These are phyloP conservation scores for Aspergillus sojae DNA, from an alignment of 2,329 filamentous ascomycete genomes.

Conservation along the genomic window DNA sequence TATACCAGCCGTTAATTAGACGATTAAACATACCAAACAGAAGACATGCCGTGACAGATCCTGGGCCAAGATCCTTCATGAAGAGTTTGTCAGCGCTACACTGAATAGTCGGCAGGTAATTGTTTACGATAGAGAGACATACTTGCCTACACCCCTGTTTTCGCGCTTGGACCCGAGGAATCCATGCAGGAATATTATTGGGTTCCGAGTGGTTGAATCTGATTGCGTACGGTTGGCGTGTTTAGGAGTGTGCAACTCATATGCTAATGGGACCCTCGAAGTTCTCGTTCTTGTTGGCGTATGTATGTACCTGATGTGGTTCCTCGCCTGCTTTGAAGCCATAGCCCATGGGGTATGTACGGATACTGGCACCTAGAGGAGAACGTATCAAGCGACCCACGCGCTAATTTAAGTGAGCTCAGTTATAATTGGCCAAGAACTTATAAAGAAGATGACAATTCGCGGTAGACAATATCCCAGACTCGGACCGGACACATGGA, in stretches of 20 bases:
- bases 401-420: background rate
- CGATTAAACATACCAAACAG: background rate
- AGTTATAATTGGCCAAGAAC: background rate
- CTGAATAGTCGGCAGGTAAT: background rate
- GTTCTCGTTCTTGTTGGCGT: background rate
- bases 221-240: background rate
- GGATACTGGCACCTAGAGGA: background rate
- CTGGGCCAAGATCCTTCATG: conserved; percentile 17
- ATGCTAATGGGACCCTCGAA: conserved; percentile 8
- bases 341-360: background rate
- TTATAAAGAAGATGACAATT: background rate
- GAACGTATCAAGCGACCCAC: background rate
- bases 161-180: conserved; percentile 91
- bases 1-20: background rate
- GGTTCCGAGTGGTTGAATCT: conserved; percentile 15
- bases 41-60: conserved; percentile 11
- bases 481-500: background rate
- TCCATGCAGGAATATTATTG: conserved; percentile 85
- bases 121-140: conserved; percentile 35
- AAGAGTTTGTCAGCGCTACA: background rate
- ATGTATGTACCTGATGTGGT: background rate
- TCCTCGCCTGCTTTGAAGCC: background rate
- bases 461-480: background rate
- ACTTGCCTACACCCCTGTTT: conserved; percentile 91
- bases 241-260: conserved; percentile 4